A percentile compares a stretch with the other conserved stretches of the same genome.
Conservation (phyloP, 2,329 filamentous ascomycete species). For the Scedosporium apiospermum region DNA sequence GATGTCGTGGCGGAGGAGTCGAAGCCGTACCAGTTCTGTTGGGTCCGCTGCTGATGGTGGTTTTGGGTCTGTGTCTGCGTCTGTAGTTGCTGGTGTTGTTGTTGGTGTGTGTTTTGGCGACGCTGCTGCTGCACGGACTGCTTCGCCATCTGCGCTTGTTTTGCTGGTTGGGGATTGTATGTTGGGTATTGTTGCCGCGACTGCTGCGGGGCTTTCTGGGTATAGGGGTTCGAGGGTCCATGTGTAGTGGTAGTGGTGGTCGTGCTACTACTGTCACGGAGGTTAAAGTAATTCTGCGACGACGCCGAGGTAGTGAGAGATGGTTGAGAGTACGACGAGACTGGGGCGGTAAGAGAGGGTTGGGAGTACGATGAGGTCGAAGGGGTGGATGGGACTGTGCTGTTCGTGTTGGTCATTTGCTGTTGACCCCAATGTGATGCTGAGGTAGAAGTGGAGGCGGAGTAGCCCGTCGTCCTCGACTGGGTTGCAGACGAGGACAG, state of each 20-base stretch:
- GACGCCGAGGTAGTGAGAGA: not conserved
- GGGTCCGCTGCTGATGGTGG: conserved; percentile 6
- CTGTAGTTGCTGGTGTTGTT: conserved; percentile 12
- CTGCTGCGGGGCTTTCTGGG: conserved; percentile 12
- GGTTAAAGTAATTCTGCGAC: conserved; percentile 12
- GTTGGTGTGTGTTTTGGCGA: conserved; percentile 8
- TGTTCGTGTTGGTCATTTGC: conserved; percentile 9
- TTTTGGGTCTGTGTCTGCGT: conserved; percentile 10
- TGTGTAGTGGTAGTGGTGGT: conserved; percentile 7
- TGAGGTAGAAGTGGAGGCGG: conserved; percentile 8
- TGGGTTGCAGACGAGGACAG: not conserved
- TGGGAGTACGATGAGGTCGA: not conserved
- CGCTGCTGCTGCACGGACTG: conserved; percentile 3
- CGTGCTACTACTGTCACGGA: conserved; percentile 4
- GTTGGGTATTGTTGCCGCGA: not conserved
- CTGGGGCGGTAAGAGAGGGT: not conserved
- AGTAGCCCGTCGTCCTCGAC: not conserved
- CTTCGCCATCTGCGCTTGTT: not conserved
- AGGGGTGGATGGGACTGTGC: conserved; percentile 5
- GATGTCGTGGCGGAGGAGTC: not conserved
- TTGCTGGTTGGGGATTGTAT: not conserved
- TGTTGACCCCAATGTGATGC: conserved; percentile 11
- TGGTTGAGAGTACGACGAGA: not conserved
- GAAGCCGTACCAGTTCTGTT: conserved; percentile 6
- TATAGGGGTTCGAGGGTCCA: conserved; percentile 12